phyloP scores from a whole-genome alignment of 2,329 filamentous ascomycete genomes.

The Venturia pyrina region DNA sequence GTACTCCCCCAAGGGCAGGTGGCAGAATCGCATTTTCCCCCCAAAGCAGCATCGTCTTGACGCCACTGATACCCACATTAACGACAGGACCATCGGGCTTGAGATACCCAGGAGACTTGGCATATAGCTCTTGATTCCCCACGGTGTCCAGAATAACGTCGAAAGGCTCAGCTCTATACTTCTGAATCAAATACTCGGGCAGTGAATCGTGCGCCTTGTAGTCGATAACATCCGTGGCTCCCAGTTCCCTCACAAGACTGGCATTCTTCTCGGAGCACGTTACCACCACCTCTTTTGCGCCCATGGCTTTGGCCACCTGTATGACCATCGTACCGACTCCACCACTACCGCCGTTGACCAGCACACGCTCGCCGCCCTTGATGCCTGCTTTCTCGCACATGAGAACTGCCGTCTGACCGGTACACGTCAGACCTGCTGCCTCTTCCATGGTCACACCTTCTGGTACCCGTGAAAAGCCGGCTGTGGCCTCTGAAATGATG shows the following conservation, averaged over 20 bases:
- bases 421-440: conserved; percentile 30
- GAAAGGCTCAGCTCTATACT: conserved; percentile 27
- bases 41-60: conserved; percentile 22
- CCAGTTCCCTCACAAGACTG: conserved; percentile 33
- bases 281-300: conserved; percentile 31
- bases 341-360: conserved; percentile 43
- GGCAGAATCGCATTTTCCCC: conserved; percentile 19
- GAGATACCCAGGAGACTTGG: conserved; percentile 20
- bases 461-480: conserved; percentile 22
- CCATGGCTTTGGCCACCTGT: conserved; percentile 33
- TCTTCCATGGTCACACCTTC: conserved; percentile 23
- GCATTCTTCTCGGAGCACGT: conserved; percentile 37
- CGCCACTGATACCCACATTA: conserved; percentile 27
- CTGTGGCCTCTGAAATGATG: conserved; percentile 22
- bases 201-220: conserved; percentile 24
- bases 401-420: conserved; percentile 30
- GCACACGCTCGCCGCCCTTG: conserved; percentile 28
- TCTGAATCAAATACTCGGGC: conserved; percentile 23
- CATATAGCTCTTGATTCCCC: conserved; percentile 36
- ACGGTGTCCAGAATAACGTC: conserved; percentile 38
- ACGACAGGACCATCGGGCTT: conserved; percentile 23
- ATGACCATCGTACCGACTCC: conserved; percentile 39
- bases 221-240: conserved; percentile 34
- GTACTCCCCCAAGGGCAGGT: conserved; percentile 25
- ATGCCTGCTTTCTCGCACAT: conserved; percentile 25